These are phyloP conservation scores for Akanthomyces uredinophilus DNA, from an alignment of 2,329 filamentous ascomycete species.

Conservation along the genomic window DNA sequence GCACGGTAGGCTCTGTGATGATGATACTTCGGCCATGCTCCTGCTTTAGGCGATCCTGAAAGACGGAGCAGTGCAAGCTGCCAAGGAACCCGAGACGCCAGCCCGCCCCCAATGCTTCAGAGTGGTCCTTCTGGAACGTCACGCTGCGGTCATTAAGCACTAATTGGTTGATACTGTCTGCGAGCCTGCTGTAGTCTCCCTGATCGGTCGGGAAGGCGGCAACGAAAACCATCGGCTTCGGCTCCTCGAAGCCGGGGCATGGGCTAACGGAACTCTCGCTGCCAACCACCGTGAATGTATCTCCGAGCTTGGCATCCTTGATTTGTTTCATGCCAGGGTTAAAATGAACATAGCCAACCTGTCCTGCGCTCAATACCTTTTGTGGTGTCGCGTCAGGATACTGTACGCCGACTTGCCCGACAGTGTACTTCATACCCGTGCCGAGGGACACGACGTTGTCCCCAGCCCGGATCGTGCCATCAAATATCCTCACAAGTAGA, in stretches of 20 bases:
- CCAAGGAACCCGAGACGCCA: constrained; percentile 93
- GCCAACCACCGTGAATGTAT: constrained; percentile 84
- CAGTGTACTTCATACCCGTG: constrained; percentile 82
- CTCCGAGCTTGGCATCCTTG: constrained; percentile 91
- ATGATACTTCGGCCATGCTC: constrained; percentile 95
- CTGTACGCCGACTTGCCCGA: constrained; percentile 96
- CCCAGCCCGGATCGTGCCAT: constrained; percentile 75
- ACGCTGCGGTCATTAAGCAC: constrained; percentile 93
- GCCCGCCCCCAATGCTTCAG: constrained; percentile 86
- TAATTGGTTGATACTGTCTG: constrained; percentile 91
- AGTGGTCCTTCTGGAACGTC: constrained; percentile 88
- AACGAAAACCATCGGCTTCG: constrained; percentile 98
- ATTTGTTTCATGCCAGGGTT: constrained; percentile 98
- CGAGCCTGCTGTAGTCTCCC: constrained; percentile 75
- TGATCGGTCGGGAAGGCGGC: constrained; percentile 94
- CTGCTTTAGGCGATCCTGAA: constrained; percentile 89
- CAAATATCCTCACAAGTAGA: constrained; percentile 83
- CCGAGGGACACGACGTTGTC: constrained; percentile 84
- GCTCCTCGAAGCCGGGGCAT: constrained; percentile 90
- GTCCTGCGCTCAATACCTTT: constrained; percentile 74
- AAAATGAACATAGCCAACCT: constrained; percentile 95
- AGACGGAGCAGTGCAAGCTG: constrained; percentile 98
- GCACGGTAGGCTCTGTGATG: constrained; percentile 92
- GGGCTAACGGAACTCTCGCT: constrained; percentile 71
- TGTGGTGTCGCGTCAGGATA: constrained; percentile 84